phyloP scores from a whole-genome alignment of 306 rosid species.

The Glycyrrhiza uralensis region DNA sequence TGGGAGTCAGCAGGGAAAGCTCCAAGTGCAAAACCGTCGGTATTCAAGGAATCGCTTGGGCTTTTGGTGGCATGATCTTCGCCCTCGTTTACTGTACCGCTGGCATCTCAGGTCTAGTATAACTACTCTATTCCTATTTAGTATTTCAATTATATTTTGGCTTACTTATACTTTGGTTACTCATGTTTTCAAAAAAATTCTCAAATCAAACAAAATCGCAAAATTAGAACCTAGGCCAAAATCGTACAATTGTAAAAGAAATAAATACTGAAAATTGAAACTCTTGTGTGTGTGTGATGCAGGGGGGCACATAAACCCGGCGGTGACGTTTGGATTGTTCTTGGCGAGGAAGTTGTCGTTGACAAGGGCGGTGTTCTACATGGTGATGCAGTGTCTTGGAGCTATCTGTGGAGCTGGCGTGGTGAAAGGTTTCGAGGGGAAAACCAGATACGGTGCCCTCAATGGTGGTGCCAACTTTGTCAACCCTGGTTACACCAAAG shows the following conservation, averaged over 20 bases:
- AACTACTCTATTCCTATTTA: neutral
- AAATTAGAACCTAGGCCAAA: no score
- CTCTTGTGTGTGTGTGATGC: neutral
- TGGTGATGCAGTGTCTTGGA: constrained; percentile 47
- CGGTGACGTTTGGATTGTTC: constrained; percentile 46
- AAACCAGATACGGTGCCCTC: neutral
- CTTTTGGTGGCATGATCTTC: constrained; percentile 58
- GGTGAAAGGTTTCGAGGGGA: constrained; percentile 51
- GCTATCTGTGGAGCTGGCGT: constrained; percentile 52
- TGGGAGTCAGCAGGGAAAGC: constrained; percentile 6
- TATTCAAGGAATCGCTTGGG: constrained; percentile 54
- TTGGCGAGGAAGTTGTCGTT: constrained; percentile 45
- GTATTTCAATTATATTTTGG: no score
- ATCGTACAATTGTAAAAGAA: no score
- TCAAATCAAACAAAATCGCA: no score
- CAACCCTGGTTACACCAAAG: constrained; percentile 43
- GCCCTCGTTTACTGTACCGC: constrained; percentile 57
- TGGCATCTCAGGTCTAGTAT: constrained; percentile 55
- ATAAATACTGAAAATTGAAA: neutral
- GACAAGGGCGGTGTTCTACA: constrained; percentile 42
- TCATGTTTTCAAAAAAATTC: no score
- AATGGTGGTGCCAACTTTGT: constrained; percentile 41
- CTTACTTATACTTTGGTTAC: no score
- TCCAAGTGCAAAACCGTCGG: constrained; percentile 33
- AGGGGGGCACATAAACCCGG: constrained; percentile 58